Evolutionary conservation across 306 rosid species (phyloP), one percentile per base, ranked within the genome.

Genomic region (Aeschynomene evenia): DNA sequence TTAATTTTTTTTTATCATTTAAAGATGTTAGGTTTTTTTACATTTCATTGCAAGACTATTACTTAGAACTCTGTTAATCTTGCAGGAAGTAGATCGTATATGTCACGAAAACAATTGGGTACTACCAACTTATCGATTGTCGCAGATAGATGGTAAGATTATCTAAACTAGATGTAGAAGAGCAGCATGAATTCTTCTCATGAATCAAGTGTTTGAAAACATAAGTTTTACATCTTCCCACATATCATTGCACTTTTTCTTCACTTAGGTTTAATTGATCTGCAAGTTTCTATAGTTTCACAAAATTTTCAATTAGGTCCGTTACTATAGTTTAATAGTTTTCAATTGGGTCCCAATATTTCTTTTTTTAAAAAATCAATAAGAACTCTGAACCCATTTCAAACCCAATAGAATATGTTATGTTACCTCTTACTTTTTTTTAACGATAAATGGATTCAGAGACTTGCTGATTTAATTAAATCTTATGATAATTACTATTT

Each of bases 61-160:
- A 21, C 49, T 77, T 59, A 40, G 43, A 49, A 55, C 29, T 28
- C 10, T 24, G 48, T 55, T 56, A 22, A 67, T 68, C 43, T 68
- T 77, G 77, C 80, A 81, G 82, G 80, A 81, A 68, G 77, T 67
- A 18, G 85, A 73, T 48, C 67, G 63, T 63, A 28, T 73, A 50
- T 81, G 82, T 46, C 71, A 34, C n/a, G 79, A 24, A 29, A 81
- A 81, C 63, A 73, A 63, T 57, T 85, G 91, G 94, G 23, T 71
- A 51, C 53, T 82, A 24, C 94, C 91, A 37, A 81, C 76, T 66
- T 87, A 85, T 74, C 66, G 39, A 28, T 56, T 82, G 51, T 71
- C 71, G 21, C 52, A 63, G 1, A 42, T 76, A 79, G 76, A 73
- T 51, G 96, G 96, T 84, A 72, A 72, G 72, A 9, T 68, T 60